Base-by-base conservation (phyloP, 331 rosid species). In the Prunus yedoensis region DNA sequence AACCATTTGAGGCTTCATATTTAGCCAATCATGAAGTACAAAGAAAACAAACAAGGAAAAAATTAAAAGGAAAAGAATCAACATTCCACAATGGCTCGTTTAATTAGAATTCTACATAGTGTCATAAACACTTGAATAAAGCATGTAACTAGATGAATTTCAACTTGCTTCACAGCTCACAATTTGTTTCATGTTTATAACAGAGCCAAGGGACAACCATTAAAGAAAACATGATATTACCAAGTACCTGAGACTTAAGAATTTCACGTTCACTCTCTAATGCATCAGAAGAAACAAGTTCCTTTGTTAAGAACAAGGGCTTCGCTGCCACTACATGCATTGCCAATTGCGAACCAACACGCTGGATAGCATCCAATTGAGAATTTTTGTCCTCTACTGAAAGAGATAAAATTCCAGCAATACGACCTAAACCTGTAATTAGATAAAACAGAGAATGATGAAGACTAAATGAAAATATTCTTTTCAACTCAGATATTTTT, bases 261-360 rank as follows among this genome's bases (percentile, higher is more conserved):
- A 92, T 83, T 82, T 91, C 99, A 2, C 92, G 90, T 79, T 94
- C 99, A 75, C 85, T 90, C 68, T 80, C 85, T 38, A 92, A 78
- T 5, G 92, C 91, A 47, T 86, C 92, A 18, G 85, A 84, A 79
- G 99, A 70, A 77, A 94, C 97, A 41, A 86, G 93, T 76, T 94
- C 96, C 86, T 79, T 94, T 10, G 99, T 86, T 75, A 94, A 88
- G 85, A 87, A 94, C 57, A 90, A 76, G 10, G 99, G 97, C 85
- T 92, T 94, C 30, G 95, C 85, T 49, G 97, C 99, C 79, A 94
- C 99, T 9, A 92, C 74, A 79, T 94, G 99, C 97, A 94, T 94
- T 62, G 96, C 97, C 86, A 94, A 74, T 82, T 94, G 96, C 2
- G 97, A 90, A 46, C 99, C 99, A 83, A 87, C 86, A 16, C 86